These are phyloP conservation scores for Hordeum marinum DNA, from an alignment of 176 grass and related monocot species.

Conservation along the genomic window DNA sequence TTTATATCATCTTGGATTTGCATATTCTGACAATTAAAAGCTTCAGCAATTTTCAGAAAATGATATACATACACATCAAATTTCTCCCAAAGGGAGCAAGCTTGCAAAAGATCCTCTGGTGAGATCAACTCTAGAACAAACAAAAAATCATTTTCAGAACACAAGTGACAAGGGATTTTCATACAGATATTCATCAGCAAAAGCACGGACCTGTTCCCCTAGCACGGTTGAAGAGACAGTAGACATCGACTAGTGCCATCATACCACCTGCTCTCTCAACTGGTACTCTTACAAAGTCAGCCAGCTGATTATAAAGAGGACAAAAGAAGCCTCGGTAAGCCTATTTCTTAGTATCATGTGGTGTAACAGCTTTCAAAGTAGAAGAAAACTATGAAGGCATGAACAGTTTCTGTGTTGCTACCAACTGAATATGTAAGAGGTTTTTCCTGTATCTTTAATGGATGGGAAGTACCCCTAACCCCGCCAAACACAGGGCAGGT, in stretches of 20 bases:
- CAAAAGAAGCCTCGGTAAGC: slow-evolving; percentile 7
- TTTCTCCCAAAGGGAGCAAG: slow-evolving; percentile 95
- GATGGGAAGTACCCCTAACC: background rate
- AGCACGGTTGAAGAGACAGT: slow-evolving; percentile 95
- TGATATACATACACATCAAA: slow-evolving; percentile 90
- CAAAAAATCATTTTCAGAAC: slow-evolving; percentile 30
- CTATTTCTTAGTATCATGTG: background rate
- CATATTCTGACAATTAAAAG: slow-evolving; percentile 30
- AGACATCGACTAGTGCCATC: slow-evolving; percentile 90
- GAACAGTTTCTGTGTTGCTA: background rate
- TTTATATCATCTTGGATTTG: slow-evolving; percentile 23
- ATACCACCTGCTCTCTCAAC: slow-evolving; percentile 93
- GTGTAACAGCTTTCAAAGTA: background rate
- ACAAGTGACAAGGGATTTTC: background rate
- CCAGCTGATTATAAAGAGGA: slow-evolving; percentile 48
- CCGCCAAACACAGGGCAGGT: background rate
- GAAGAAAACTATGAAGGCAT: background rate
- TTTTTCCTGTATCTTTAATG: background rate
- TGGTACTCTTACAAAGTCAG: slow-evolving; percentile 84
- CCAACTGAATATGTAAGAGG: background rate
- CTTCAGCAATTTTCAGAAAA: slow-evolving; percentile 28
- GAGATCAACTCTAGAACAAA: slow-evolving; percentile 84
- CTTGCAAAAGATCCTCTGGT: slow-evolving; percentile 98
- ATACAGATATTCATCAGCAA: slow-evolving; percentile 14
- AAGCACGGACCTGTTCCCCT: slow-evolving; percentile 78